A percentile compares a stretch with the other conserved stretches of the same genome.
Evolutionary conservation across 148 eudicot genomes (phyloP).

Genomic region (Rhododendron mucronatum): DNA sequence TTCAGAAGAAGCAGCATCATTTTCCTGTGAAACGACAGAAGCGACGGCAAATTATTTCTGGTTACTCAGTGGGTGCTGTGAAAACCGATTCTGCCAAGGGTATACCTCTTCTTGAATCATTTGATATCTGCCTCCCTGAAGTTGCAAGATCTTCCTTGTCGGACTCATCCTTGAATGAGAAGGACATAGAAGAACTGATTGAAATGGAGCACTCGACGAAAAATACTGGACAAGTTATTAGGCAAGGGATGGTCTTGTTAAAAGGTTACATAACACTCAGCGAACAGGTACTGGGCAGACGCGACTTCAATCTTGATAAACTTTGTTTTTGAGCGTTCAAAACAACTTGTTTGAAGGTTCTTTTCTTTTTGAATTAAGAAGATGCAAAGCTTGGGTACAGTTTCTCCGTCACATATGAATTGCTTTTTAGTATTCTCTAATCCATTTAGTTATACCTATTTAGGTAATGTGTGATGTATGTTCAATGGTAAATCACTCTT

Average conservation of each 20-base stretch:
- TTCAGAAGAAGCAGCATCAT: slow-evolving; percentile 28
- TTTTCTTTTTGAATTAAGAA: background rate
- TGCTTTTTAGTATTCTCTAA: background rate
- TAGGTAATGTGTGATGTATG: background rate
- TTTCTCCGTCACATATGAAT: background rate
- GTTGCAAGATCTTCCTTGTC: background rate
- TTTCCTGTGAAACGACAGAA: background rate
- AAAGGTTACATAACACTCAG: slow-evolving; percentile 32
- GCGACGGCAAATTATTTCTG: background rate
- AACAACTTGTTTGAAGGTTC: background rate
- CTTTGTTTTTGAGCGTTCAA: background rate
- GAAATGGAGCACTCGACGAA: background rate
- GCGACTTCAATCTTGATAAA: background rate
- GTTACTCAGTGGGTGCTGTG: slow-evolving; percentile 1
- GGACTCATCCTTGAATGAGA: background rate
- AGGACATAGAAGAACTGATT: background rate
- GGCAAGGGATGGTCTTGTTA: slow-evolving; percentile 63
- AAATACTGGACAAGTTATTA: slow-evolving; percentile 24
- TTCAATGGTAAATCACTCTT: background rate
- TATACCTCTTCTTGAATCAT: slow-evolving; percentile 15
- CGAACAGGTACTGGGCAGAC: slow-evolving; percentile 42
- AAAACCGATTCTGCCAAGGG: slow-evolving; percentile 7
- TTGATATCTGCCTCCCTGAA: slow-evolving; percentile 36
- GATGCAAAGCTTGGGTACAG: background rate
- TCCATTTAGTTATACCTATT: background rate